Base-by-base conservation (phyloP, 73 alveolate species). In the Uronychia binucleata region DNA sequence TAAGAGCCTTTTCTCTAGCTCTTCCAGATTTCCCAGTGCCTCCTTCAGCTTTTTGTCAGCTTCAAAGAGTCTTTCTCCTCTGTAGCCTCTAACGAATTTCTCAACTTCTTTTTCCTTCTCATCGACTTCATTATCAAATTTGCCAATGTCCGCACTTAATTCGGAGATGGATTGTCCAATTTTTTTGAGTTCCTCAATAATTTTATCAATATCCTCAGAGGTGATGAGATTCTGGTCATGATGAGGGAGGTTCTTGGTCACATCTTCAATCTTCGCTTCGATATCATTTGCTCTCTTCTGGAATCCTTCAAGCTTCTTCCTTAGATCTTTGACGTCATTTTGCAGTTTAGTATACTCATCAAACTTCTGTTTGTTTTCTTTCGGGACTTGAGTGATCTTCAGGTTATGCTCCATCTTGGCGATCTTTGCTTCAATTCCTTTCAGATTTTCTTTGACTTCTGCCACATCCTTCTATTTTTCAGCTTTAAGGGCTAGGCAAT, bases 21-120 rank as follows among this genome's bases (percentile, higher is more conserved):
- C 58, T 5, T 75, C 32, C n/a, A 75, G 35, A 28, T 75, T 32
- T 28, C 57, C 81, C 8, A 26, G 59, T 28, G 81, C 81, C 5
- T 75, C 81, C 27, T 75, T 75, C 1, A 75, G 58, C 30, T 75
- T 8, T 32, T 75, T 75, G 58, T 75, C 81, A 30, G 29, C 46
- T 75, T 75, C 81, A 27, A 28, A 75, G 59, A 75, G 81, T 75
- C 32, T 28, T 27, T 75, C 81, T 75, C 81, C 81, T 75, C 81
- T 25, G 59, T 28, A 26, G 1, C 59, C 46, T 75, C 81, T 75
- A 5, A 75, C 81, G 27, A 30, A 26, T 26, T 75, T 25, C 5
- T 75, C 81, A 75, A 75, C 81, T 75, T 75, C 81, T 30, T 75
- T 75, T 30, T 75, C 81, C 32, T 75, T 75, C 25, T 26, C 58